Evolutionary conservation across 2,329 filamentous ascomycete genomes (phyloP).

Genomic region (Thyridium curvatum): DNA sequence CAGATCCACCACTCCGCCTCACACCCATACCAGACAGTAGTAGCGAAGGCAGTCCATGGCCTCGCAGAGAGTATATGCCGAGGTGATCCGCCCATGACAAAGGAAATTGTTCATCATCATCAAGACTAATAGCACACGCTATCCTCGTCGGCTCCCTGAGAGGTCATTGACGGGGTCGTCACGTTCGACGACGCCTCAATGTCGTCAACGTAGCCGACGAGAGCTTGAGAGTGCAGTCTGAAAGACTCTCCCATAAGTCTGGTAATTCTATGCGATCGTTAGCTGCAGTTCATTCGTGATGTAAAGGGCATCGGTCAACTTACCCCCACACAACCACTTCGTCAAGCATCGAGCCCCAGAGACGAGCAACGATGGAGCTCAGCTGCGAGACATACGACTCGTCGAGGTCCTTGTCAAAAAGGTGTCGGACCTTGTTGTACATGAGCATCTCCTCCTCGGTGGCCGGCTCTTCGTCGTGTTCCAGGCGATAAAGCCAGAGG

Average conservation of each 20-base stretch:
- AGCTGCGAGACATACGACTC: constrained; percentile 76
- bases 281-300: constrained; percentile 25
- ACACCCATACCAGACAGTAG: constrained; percentile 4
- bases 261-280: constrained; percentile 61
- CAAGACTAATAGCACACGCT: constrained; percentile 57
- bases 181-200: constrained; percentile 63
- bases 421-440: constrained; percentile 85
- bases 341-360: constrained; percentile 98
- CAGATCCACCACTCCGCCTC: constrained; percentile 10
- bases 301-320: constrained; percentile 35
- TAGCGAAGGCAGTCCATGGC: neutral
- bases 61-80: neutral
- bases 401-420: constrained; percentile 87
- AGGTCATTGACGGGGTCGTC: constrained; percentile 66
- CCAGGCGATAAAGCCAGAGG: constrained; percentile 96
- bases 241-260: constrained; percentile 98
- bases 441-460: constrained; percentile 78
- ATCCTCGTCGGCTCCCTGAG: constrained; percentile 64
- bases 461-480: constrained; percentile 93
- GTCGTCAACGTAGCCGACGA: constrained; percentile 90
- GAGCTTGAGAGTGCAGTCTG: constrained; percentile 90
- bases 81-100: constrained; percentile 17
- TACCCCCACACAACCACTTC: constrained; percentile 99
- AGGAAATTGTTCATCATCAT: constrained; percentile 48
- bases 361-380: constrained; percentile 88